phyloP scores from a whole-genome alignment of 2,329 filamentous ascomycete genomes.

The Exserohilum rostratum region DNA sequence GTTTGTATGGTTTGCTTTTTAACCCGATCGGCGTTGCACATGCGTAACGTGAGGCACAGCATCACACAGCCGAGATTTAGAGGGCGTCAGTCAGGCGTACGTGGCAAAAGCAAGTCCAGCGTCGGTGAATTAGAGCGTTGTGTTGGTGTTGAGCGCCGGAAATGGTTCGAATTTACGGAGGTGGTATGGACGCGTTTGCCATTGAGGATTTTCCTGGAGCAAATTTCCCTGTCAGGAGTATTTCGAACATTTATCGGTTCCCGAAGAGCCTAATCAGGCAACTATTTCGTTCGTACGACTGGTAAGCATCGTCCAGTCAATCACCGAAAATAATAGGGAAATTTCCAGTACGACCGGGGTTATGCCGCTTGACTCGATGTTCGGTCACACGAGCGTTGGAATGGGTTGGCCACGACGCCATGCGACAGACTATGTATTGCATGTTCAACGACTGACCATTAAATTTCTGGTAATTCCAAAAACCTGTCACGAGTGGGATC shows the following conservation, averaged over 20 bases:
- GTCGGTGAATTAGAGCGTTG: background rate
- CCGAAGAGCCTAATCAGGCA: background rate
- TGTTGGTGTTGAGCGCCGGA: background rate
- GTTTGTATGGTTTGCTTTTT: background rate
- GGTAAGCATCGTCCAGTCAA: background rate
- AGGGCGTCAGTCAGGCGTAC: background rate
- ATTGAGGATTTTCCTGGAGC: background rate
- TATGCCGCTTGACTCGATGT: background rate
- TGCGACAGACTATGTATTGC: background rate
- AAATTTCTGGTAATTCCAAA: background rate
- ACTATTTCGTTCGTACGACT: background rate
- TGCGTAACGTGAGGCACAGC: background rate
- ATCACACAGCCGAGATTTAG: background rate
- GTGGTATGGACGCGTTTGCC: background rate
- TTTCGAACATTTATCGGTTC: background rate
- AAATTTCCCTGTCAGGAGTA: too few species aligned
- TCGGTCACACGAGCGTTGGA: background rate
- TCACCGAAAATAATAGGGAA: background rate
- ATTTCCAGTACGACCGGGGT: background rate
- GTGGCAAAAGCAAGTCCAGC: background rate
- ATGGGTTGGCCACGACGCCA: background rate
- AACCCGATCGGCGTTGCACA: background rate
- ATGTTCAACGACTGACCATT: background rate
- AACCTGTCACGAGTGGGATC: background rate
- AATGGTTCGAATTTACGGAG: background rate